A percentile compares a stretch with the other conserved stretches of the same genome.
Conservation (phyloP, 345 rosid species). For the Melastoma malabathricum region DNA sequence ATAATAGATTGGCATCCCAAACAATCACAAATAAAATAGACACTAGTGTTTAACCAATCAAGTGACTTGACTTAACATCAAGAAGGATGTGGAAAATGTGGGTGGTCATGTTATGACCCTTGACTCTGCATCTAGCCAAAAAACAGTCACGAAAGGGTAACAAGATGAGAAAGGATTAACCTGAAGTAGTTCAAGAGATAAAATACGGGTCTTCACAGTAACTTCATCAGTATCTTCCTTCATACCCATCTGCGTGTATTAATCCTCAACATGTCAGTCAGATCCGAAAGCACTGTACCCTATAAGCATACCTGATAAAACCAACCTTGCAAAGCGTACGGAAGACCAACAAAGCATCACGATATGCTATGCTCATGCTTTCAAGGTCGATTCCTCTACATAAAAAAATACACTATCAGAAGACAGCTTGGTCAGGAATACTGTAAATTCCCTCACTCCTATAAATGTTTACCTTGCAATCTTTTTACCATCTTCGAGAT, state of each 20-base stretch:
- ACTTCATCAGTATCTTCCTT: constrained; percentile 96
- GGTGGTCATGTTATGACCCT: no score
- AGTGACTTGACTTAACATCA: no score
- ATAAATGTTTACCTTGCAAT: constrained; percentile 45
- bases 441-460: background rate
- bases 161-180: constrained; percentile 17
- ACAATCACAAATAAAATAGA: no score
- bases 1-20: no score
- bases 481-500: constrained; percentile 91
- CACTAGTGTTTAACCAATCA: no score
- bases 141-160: background rate
- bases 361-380: constrained; percentile 87
- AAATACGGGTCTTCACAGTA: constrained; percentile 74
- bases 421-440: no score
- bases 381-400: constrained; percentile 84
- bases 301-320: constrained; percentile 8
- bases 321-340: constrained; percentile 97
- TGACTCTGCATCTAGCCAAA: no score
- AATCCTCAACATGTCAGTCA: constrained; percentile 9
- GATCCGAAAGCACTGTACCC: constrained; percentile 13
- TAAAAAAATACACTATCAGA: background rate
- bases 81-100: no score
- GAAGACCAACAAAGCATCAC: constrained; percentile 88
- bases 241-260: constrained; percentile 79
- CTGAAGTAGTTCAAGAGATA: constrained; percentile 99